Evolutionary conservation across 2,329 filamentous ascomycete genomes (phyloP).

Genomic region (Penicillium sp.): DNA sequence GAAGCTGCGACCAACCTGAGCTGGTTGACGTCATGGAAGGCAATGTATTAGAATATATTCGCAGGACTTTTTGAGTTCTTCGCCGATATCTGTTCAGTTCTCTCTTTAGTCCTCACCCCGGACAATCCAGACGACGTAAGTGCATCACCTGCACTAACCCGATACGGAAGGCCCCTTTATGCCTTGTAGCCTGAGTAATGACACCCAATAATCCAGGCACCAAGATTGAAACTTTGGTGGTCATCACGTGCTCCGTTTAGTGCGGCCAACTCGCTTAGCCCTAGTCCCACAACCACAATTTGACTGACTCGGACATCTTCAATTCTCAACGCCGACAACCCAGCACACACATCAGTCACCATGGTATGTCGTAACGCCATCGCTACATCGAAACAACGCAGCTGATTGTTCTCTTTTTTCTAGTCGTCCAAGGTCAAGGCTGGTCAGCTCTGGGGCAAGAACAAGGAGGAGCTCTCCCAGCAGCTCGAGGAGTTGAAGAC

Average conservation of each 20-base stretch:
- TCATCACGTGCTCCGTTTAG: slow-evolving; percentile 34
- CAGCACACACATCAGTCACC: slow-evolving; percentile 47
- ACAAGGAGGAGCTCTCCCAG: slow-evolving; percentile 96
- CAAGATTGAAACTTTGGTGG: background rate
- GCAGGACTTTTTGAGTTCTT: background rate
- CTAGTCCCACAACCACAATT: slow-evolving; percentile 50
- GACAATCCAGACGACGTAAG: slow-evolving; percentile 18
- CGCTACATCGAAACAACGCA: slow-evolving; percentile 6
- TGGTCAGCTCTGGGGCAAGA: slow-evolving; percentile 96
- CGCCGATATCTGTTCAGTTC: background rate
- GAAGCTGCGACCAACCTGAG: slow-evolving; percentile 86
- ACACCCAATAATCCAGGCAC: slow-evolving; percentile 9
- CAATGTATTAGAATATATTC: background rate
- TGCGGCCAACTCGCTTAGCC: slow-evolving; percentile 41
- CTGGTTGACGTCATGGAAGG: slow-evolving; percentile 55
- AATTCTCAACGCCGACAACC: slow-evolving; percentile 47
- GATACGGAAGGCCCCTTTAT: slow-evolving; percentile 7
- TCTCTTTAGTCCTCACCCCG: slow-evolving; percentile 5
- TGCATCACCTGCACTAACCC: slow-evolving; percentile 15
- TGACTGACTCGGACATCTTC: slow-evolving; percentile 40
- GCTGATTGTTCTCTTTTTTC: slow-evolving; percentile 27
- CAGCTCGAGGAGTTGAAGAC: slow-evolving; percentile 94
- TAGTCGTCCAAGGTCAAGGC: slow-evolving; percentile 85
- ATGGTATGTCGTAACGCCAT: slow-evolving; percentile 41
- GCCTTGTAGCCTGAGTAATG: background rate